Conservation (phyloP, 306 rosid genomes). For the Pachyrhizus erosus region DNA sequence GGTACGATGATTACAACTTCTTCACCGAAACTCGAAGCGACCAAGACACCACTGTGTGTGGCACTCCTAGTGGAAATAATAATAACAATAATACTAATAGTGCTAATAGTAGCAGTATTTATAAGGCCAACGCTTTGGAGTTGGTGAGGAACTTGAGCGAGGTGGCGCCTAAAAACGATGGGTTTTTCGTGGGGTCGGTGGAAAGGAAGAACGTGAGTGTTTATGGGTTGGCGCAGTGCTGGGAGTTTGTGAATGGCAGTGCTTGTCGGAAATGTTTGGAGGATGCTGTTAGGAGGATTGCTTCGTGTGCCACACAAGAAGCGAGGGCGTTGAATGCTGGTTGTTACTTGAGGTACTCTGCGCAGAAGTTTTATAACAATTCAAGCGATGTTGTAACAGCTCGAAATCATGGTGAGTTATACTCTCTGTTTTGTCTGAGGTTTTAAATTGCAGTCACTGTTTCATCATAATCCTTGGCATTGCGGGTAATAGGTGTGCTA, state of each 20-base stretch:
- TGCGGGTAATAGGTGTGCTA: no score
- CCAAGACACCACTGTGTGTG: conserved; percentile 56
- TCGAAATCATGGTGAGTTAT: conserved; percentile 50
- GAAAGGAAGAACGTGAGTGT: conserved; percentile 48
- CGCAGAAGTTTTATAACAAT: conserved; percentile 61
- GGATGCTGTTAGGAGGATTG: conserved; percentile 47
- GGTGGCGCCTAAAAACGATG: conserved; percentile 53
- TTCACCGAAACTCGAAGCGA: conserved; percentile 50
- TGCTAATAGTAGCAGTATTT: neutral
- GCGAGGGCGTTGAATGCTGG: conserved; percentile 75
- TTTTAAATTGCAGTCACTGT: no score
- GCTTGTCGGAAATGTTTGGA: conserved; percentile 58
- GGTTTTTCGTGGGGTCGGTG: conserved; percentile 57
- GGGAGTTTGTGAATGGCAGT: conserved; percentile 58
- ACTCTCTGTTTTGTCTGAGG: neutral
- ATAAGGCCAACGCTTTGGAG: conserved; percentile 50
- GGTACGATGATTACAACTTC: conserved; percentile 66
- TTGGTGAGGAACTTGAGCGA: conserved; percentile 62
- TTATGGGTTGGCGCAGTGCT: conserved; percentile 82
- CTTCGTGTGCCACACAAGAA: conserved; percentile 59
- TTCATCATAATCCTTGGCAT: no score
- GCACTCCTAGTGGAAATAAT: neutral
- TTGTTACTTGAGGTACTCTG: conserved; percentile 71
- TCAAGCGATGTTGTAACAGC: conserved; percentile 21
- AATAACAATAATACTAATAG: conserved; percentile 22